Percentiles rank a stretch among this genome's conserved stretches.
Conservation (phyloP, 2,329 filamentous ascomycete species). For the Zalaria obscura region DNA sequence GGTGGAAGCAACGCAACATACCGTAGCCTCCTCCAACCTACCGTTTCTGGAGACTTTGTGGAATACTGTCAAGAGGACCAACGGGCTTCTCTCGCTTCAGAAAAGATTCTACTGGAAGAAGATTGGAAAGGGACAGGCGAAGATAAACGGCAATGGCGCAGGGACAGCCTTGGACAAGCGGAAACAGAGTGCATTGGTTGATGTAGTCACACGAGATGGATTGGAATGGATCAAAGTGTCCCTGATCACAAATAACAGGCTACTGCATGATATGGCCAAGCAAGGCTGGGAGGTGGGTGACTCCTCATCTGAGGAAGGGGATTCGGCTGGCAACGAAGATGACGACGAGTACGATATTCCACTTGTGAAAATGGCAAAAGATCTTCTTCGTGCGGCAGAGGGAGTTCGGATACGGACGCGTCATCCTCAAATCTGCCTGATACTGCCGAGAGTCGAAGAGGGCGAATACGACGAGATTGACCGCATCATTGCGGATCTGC, state of each 20-base stretch:
- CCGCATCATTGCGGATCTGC: slow-evolving; percentile 40
- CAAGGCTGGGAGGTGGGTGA: slow-evolving; percentile 46
- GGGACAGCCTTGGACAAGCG: slow-evolving; percentile 17
- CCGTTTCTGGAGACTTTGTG: slow-evolving; percentile 52
- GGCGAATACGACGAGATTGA: slow-evolving; percentile 40
- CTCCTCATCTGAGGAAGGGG: slow-evolving; percentile 30
- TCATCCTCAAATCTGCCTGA: slow-evolving; percentile 44
- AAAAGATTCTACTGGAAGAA: slow-evolving; percentile 39
- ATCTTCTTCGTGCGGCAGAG: slow-evolving; percentile 42
- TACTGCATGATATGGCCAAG: slow-evolving; percentile 56
- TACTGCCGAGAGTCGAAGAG: slow-evolving; percentile 44
- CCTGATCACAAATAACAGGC: slow-evolving; percentile 46
- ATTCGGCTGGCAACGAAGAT: slow-evolving; percentile 30
- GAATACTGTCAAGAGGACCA: slow-evolving; percentile 44
- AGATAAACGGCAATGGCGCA: slow-evolving; percentile 19
- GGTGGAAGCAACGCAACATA: slow-evolving; percentile 26
- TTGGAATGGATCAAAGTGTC: slow-evolving; percentile 56
- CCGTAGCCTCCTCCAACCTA: slow-evolving; percentile 50
- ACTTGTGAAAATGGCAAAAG: slow-evolving; percentile 44
- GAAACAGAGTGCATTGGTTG: slow-evolving; percentile 42
- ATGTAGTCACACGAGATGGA: slow-evolving; percentile 50
- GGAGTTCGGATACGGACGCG: slow-evolving; percentile 44
- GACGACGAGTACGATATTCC: slow-evolving; percentile 40
- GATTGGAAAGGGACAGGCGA: slow-evolving; percentile 6
- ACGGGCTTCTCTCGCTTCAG: slow-evolving; percentile 41